A percentile compares a stretch with the other conserved stretches of the same genome.
These are phyloP conservation scores for Sequoia sempervirens DNA, from an alignment of 75 land plant species.

Conservation along the genomic window DNA sequence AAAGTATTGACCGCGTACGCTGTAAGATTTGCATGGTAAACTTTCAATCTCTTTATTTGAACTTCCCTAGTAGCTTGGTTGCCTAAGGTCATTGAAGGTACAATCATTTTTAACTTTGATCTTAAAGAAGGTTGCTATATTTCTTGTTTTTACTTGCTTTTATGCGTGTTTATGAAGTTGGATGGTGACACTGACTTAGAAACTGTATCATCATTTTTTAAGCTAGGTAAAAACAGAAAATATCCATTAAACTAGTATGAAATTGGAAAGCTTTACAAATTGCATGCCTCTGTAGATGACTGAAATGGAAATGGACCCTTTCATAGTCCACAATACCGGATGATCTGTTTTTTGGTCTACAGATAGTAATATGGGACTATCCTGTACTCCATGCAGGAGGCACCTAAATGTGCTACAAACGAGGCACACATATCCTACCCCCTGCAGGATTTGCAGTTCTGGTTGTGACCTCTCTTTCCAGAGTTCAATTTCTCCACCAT, in stretches of 20 bases:
- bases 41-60: neutral
- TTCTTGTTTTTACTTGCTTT: neutral
- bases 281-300: neutral
- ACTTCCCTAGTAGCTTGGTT: neutral
- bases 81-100: neutral
- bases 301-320: neutral
- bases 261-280: neutral
- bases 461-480: too few relatives aligned
- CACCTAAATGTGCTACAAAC: too few relatives aligned
- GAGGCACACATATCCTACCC: too few relatives aligned
- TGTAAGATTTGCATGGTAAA: slow-evolving; percentile 81
- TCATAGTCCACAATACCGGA: too few relatives aligned
- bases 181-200: neutral
- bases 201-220: neutral
- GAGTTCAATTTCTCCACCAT: too few relatives aligned
- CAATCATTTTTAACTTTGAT: neutral
- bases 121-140: neutral
- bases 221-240: neutral
- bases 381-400: too few relatives aligned
- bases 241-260: neutral
- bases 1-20: slow-evolving; percentile 61
- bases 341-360: too few relatives aligned
- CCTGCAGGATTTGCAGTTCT: too few relatives aligned
- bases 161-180: neutral
- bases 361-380: too few relatives aligned